Conservation (phyloP, 192 early-diverging fungal species). For the Spizellomyces sp. region DNA sequence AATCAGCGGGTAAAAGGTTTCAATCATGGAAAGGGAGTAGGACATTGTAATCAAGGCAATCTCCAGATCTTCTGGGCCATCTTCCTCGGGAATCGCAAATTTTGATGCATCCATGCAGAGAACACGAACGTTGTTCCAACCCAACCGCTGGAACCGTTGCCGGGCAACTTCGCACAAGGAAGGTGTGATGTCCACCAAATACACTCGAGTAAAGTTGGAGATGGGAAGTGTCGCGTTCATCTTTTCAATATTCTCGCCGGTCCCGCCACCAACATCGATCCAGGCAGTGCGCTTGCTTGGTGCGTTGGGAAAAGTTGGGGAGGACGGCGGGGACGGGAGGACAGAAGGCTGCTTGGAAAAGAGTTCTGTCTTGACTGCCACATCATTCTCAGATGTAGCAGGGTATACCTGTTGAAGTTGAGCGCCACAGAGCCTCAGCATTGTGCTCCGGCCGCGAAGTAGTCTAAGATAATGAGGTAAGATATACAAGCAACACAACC, state of each 20-base stretch:
- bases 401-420: too few species aligned
- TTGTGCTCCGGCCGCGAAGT: conserved; percentile 1
- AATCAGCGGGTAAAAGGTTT: conserved; percentile 65
- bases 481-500: conserved; percentile 72
- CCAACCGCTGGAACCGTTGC: conserved; percentile 70
- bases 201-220: conserved; percentile 73
- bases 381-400: too few species aligned
- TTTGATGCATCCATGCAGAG: conserved; percentile 77
- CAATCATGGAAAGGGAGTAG: conserved; percentile 90
- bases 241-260: conserved; percentile 55
- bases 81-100: conserved; percentile 66
- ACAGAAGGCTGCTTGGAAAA: neutral
- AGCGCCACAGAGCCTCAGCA: too few species aligned
- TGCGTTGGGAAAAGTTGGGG: conserved; percentile 39
- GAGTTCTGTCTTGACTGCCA: neutral
- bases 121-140: conserved; percentile 81
- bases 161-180: conserved; percentile 78
- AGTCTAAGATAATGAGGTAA: conserved; percentile 19
- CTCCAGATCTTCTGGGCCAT: conserved; percentile 56
- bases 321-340: conserved; percentile 47
- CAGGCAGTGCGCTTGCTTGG: conserved; percentile 48
- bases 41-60: conserved; percentile 83
- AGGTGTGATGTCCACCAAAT: conserved; percentile 81
- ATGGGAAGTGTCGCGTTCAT: conserved; percentile 79
- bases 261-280: conserved; percentile 59